A percentile compares a stretch with the other conserved stretches of the same genome.
phyloP scores from a whole-genome alignment of 805 yeast genomes.

The Candida wancherniae region DNA sequence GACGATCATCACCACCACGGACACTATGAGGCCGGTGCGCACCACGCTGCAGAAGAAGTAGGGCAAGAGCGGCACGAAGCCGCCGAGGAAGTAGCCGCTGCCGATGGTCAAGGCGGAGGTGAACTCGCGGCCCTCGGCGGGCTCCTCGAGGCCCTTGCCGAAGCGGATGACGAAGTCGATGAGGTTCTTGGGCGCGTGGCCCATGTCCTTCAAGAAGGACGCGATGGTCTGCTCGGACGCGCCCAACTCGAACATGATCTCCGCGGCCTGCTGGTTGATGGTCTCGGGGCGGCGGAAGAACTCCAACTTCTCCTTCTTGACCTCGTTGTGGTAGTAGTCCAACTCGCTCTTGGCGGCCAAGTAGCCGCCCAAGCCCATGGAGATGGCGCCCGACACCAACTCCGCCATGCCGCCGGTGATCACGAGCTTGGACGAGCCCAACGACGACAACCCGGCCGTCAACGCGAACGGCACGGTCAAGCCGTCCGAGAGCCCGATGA shows the following conservation, averaged over 20 bases:
- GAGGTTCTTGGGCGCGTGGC: slow-evolving; percentile 70
- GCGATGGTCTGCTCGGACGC: slow-evolving; percentile 69
- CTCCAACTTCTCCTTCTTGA: slow-evolving; percentile 61
- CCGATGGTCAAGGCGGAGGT: slow-evolving; percentile 90
- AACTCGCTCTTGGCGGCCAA: slow-evolving; percentile 89
- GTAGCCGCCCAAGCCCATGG: slow-evolving; percentile 97
- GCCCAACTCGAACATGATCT: slow-evolving; percentile 70
- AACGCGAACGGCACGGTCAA: slow-evolving; percentile 98
- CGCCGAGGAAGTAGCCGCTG: slow-evolving; percentile 82
- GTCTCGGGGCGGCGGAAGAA: slow-evolving; percentile 61
- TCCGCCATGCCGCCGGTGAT: slow-evolving; percentile 98
- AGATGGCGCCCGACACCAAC: slow-evolving; percentile 91
- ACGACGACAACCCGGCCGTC: slow-evolving; percentile 89
- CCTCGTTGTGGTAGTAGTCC: slow-evolving; percentile 70
- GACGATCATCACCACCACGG: slow-evolving; percentile 75
- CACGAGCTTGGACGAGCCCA: slow-evolving; percentile 85
- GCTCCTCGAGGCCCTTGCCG: slow-evolving; percentile 93
- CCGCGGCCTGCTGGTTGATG: slow-evolving; percentile 75
- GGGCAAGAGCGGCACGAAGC: slow-evolving; percentile 86
- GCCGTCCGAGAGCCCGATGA: slow-evolving; percentile 93
- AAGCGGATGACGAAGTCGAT: slow-evolving; percentile 82
- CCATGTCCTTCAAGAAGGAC: slow-evolving; percentile 72
- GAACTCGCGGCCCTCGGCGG: slow-evolving; percentile 85
- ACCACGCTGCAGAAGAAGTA: slow-evolving; percentile 81
- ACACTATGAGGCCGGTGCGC: slow-evolving; percentile 66